These are phyloP conservation scores for Lathyrus aphaca DNA, from an alignment of 306 rosid genomes.

Conservation along the genomic window DNA sequence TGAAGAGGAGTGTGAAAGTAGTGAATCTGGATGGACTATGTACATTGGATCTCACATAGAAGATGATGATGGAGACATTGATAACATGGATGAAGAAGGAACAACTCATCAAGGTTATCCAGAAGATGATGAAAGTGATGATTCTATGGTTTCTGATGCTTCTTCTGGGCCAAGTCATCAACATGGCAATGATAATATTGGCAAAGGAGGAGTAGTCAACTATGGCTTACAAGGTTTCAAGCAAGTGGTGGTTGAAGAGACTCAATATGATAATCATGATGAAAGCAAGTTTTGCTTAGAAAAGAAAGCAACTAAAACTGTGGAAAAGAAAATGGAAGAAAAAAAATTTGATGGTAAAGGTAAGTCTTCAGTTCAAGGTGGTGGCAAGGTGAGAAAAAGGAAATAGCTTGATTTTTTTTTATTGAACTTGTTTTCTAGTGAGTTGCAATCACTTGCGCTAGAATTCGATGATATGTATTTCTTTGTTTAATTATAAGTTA, in stretches of 20 bases:
- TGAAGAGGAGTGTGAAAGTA: slow-evolving; percentile 86
- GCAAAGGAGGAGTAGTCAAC: neutral
- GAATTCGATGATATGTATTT: neutral
- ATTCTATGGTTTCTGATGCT: slow-evolving; percentile 99
- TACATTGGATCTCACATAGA: slow-evolving; percentile 74
- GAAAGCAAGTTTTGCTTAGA: slow-evolving; percentile 39
- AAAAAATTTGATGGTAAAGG: slow-evolving; percentile 41
- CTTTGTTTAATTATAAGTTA: neutral
- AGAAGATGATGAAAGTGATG: slow-evolving; percentile 74
- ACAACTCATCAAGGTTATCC: slow-evolving; percentile 23
- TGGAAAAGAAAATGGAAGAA: slow-evolving; percentile 42
- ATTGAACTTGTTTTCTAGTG: neutral
- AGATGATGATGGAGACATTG: slow-evolving; percentile 37
- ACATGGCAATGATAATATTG: slow-evolving; percentile 20
- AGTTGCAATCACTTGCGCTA: neutral
- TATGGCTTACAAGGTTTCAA: slow-evolving; percentile 34
- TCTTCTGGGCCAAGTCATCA: slow-evolving; percentile 78
- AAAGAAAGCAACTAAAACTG: slow-evolving; percentile 44
- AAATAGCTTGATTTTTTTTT: neutral
- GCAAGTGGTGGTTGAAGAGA: slow-evolving; percentile 30
- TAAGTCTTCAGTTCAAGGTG: slow-evolving; percentile 43
- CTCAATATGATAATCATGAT: neutral
- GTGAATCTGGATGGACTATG: slow-evolving; percentile 99
- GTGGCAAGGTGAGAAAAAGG: slow-evolving; percentile 49
- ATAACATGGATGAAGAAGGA: slow-evolving; percentile 2